Percentiles rank a stretch among this genome's conserved stretches.
These are phyloP conservation scores for Calamus simplicifolius DNA, from an alignment of 176 grass and related monocot species.

Conservation along the genomic window DNA sequence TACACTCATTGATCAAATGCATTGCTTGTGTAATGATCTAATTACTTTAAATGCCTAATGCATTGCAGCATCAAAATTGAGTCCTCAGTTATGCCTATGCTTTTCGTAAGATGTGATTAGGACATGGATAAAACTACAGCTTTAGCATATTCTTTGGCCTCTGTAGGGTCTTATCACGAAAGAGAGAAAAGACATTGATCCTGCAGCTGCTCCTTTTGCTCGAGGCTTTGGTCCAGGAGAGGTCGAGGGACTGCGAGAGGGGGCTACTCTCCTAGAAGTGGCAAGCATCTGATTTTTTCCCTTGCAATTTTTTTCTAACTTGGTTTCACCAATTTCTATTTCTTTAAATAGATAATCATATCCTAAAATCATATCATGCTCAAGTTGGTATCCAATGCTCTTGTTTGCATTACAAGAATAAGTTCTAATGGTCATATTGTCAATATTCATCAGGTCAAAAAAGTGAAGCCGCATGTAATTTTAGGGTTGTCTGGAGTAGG, in stretches of 20 bases:
- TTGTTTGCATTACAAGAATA: slow-evolving; percentile 12
- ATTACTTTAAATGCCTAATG: too few species aligned
- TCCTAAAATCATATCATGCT: too few species aligned
- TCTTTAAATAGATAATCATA: too few species aligned
- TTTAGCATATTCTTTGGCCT: background rate
- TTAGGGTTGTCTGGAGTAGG: slow-evolving; percentile 97
- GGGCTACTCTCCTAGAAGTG: slow-evolving; percentile 86
- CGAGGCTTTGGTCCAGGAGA: slow-evolving; percentile 71
- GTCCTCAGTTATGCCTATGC: too few species aligned
- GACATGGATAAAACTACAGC: too few species aligned
- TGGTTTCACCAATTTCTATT: background rate
- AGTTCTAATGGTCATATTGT: slow-evolving; percentile 1
- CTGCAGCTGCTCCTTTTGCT: slow-evolving; percentile 76
- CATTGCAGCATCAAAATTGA: too few species aligned
- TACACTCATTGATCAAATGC: too few species aligned
- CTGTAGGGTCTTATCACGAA: slow-evolving; percentile 85
- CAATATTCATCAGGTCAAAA: slow-evolving; percentile 65
- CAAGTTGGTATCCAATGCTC: too few species aligned
- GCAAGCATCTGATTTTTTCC: slow-evolving; percentile 30
- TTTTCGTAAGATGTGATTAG: too few species aligned
- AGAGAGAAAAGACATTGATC: slow-evolving; percentile 58
- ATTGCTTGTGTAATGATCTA: too few species aligned
- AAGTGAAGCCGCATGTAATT: slow-evolving; percentile 94
- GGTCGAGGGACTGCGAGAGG: slow-evolving; percentile 69
- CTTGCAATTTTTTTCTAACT: background rate